Base-by-base conservation (phyloP, 2,329 filamentous ascomycete species). In the Zymoseptoria tritici region DNA sequence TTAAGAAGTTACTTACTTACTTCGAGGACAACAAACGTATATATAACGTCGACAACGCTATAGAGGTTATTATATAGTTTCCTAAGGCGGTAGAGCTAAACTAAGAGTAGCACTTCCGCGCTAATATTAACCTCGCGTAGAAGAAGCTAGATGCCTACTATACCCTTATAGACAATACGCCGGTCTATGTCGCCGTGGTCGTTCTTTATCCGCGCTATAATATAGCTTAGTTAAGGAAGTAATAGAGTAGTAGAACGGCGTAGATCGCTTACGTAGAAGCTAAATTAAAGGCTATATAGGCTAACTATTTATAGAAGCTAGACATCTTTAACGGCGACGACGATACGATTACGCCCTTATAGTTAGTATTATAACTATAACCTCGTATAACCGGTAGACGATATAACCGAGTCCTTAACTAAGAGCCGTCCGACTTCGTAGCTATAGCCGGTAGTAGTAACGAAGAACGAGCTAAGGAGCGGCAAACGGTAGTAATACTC, bases 141-240 rank as follows among this genome's bases (percentile, higher is more conserved):
- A n/a, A 55, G 52, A 59, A 59, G 53, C 57, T 59, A 11, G 31
- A 55, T 22, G 16, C 54, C 13, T 59, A 59, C 52, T 59, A 55
- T 26, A 21, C 22, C 21, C 21, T 26, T 20, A 55, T 36, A 9
- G 52, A 59, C 42, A 19, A 22, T 16, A 31, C 52, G 16, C 46
- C 52, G 6, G n/a, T 59, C 42, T 55, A 59, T 20, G 16, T 22
- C 24, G 46, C 29, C 16, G 36, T 36, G 16, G 24, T 58, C 21
- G 29, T 57, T 4, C 52, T 60, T 9, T 49, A 60, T 19, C 58
- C 49, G 13, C 53, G 50, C 16, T 46, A 56, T 8, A 59, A 59
- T 9, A 57, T 46, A 9, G 8, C 13, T 16, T 59, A 49, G 26
- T 11, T 59, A 7, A n/a, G 26, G 26, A 19, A 49, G 51, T 2